Conservation (phyloP, 2,329 filamentous ascomycete species). For the Myotisia sp. region DNA sequence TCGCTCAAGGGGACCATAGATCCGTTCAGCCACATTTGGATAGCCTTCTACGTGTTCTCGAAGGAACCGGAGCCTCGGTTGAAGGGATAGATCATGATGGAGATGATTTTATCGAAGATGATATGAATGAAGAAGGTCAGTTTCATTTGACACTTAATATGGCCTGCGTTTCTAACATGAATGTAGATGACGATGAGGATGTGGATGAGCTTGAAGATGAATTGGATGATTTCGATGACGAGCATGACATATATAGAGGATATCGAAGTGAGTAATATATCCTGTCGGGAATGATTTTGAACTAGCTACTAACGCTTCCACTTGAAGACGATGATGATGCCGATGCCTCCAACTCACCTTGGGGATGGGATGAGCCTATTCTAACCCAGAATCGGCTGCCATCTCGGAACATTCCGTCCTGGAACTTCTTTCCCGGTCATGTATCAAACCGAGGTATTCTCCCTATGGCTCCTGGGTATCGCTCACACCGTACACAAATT, state of each 20-base stretch:
- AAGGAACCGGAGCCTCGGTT: conserved; percentile 28
- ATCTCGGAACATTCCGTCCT: conserved; percentile 43
- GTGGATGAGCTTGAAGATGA: conserved; percentile 22
- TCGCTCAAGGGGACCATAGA: conserved; percentile 25
- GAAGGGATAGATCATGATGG: conserved; percentile 30
- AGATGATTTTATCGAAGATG: conserved; percentile 34
- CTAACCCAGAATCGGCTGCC: conserved; percentile 40
- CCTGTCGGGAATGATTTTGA: conserved; percentile 13
- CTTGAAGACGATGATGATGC: conserved; percentile 27
- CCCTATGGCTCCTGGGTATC: conserved; percentile 29
- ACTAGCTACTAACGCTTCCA: conserved; percentile 11
- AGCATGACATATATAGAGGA: conserved; percentile 28
- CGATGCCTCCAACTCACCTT: conserved; percentile 24
- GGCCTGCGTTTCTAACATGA: conserved; percentile 19
- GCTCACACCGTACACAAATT: conserved; percentile 30
- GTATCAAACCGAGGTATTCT: conserved; percentile 38
- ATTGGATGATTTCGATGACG: conserved; percentile 32
- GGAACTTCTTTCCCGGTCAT: conserved; percentile 48
- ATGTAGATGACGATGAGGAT: conserved; percentile 44
- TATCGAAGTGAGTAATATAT: conserved; percentile 22
- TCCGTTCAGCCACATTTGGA: conserved; percentile 28
- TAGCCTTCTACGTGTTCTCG: conserved; percentile 33
- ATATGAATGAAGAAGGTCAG: conserved; percentile 43
- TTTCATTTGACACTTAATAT: background rate
- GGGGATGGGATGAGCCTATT: conserved; percentile 43